phyloP scores from a whole-genome alignment of 441 rosid species.

The Metrosideros polymorpha region DNA sequence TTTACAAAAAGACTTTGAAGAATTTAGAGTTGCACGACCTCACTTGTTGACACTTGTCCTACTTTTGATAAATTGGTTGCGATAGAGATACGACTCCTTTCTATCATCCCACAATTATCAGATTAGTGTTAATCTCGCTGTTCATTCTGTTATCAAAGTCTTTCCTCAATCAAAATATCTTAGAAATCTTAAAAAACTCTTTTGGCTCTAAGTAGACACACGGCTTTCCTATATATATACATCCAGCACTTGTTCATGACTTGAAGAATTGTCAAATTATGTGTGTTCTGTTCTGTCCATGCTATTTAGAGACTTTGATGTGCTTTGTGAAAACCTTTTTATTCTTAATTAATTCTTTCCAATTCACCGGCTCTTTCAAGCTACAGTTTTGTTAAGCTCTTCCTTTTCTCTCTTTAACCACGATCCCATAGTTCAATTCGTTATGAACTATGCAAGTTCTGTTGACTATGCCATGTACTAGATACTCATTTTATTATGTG shows the following conservation, averaged over 20 bases:
- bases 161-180: neutral
- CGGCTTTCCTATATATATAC: neutral
- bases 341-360: neutral
- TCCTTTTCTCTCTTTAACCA: neutral
- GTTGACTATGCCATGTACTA: neutral
- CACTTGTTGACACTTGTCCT: neutral
- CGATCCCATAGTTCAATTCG: neutral
- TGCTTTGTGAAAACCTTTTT: neutral
- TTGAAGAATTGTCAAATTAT: neutral
- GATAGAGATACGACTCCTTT: neutral
- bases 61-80: neutral
- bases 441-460: neutral
- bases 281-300: neutral
- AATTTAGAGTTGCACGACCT: too few relatives aligned
- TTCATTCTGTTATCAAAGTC: neutral
- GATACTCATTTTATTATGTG: neutral
- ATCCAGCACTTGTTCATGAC: neutral
- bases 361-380: neutral
- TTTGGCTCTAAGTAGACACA: neutral
- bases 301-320: neutral
- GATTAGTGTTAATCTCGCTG: neutral
- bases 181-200: neutral
- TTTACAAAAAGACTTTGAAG: neutral
- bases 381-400: neutral
- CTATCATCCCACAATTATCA: neutral